Evolutionary conservation across 83 land plant genomes (phyloP), one percentile per base, ranked within the genome.

Genomic region (Isoetes engelmannii): DNA sequence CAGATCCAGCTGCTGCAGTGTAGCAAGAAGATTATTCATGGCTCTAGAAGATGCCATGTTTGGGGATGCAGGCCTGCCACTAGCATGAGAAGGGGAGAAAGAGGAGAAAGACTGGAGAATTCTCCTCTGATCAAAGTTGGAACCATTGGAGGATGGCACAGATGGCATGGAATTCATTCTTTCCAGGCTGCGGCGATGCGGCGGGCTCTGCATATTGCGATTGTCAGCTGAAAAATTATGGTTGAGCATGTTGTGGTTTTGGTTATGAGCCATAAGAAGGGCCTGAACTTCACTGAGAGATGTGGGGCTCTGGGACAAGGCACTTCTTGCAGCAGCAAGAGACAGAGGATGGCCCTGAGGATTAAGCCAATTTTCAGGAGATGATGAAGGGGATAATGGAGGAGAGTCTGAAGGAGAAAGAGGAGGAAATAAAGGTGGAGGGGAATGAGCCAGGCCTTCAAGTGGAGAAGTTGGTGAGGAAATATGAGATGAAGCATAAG

Each of bases 161-260:
- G 76, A 65, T 7, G 76, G 77, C 77, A 74, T 74, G 45, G 77
- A 74, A 47, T 74, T 74, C 75, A 74, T 20, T 20, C 77, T 69
- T 45, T 74, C 77, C 46, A 74, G 48, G 21, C 58, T 63, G 4
- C 71, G 61, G 20, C 73, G 77, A 49, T 67, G 77, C 2, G 71
- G 65, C 1, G 77, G 69, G 5, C 58, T 9, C n/a, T 51, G 54
- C n/a, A 15, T 10, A 51, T 12, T 51, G 54, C 37, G 2, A 28
- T 51, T 51, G 2, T n/a, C 54, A 51, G 54, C 54, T 12, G 54
- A 51, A 15, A 10, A 10, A 12, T 10, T n/a, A 51, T 28, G 37
- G 37, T 28, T 28, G 37, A 51, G n/a, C 12, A 15, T 12, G 54
- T 51, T 51, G 54, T n/a, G 12, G 54, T 12, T 51, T 3, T 51